Conservation (phyloP, 768 basidiomycete species). For the Suillus clintonianus region DNA sequence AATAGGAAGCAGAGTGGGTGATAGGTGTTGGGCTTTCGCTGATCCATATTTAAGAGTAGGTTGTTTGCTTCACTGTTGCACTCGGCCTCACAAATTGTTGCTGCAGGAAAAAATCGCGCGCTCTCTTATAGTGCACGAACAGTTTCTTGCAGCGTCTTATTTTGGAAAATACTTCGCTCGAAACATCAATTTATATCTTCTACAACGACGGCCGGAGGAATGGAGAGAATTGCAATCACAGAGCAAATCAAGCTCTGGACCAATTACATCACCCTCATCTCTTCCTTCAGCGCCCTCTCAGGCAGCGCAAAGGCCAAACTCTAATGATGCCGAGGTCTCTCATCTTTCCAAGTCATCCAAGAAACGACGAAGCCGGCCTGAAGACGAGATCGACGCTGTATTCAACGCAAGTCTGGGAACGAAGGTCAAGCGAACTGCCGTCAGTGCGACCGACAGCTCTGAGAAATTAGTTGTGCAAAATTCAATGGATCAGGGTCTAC, state of each 20-base stretch:
- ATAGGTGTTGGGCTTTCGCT: constrained; percentile 88
- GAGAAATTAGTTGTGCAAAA: not conserved
- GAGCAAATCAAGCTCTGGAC: constrained; percentile 31
- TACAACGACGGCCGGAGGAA: constrained; percentile 77
- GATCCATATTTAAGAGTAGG: constrained; percentile 89
- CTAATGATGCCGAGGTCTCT: not conserved
- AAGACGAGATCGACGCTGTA: constrained; percentile 76
- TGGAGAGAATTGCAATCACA: constrained; percentile 76
- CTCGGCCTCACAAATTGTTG: constrained; percentile 1
- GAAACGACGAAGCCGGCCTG: constrained; percentile 46
- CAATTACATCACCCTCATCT: constrained; percentile 20
- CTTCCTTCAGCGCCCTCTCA: not conserved
- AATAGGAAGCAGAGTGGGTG: constrained; percentile 87
- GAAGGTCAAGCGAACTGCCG: constrained; percentile 56
- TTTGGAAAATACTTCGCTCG: constrained; percentile 89
- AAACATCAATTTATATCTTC: constrained; percentile 74
- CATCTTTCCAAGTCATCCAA: constrained; percentile 33
- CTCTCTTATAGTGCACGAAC: constrained; percentile 72
- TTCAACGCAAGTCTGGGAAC: constrained; percentile 62
- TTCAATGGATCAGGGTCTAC: constrained; percentile 39
- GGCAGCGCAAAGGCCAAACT: not conserved
- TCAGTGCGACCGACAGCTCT: constrained; percentile 24
- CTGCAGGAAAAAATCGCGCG: constrained; percentile 88
- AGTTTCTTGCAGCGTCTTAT: constrained; percentile 70
- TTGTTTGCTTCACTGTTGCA: not conserved